phyloP scores from a whole-genome alignment of 2,329 filamentous ascomycete species.

The Xylariaceae sp. region DNA sequence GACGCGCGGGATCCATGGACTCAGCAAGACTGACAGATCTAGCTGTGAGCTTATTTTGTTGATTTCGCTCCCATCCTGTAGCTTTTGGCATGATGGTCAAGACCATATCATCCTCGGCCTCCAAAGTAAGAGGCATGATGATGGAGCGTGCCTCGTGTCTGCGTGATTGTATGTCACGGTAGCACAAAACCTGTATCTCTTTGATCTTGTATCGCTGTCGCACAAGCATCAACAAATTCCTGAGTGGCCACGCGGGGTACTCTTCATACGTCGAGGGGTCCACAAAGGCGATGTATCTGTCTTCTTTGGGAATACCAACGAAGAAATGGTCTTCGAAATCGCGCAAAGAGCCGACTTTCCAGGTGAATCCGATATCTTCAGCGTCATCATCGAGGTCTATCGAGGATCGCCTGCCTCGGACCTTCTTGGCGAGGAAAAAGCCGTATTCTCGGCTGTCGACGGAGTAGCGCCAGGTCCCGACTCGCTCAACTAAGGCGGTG shows the following conservation, averaged over 20 bases:
- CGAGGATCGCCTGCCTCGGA: conserved; percentile 39
- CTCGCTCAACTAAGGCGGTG: conserved; percentile 71
- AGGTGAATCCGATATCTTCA: conserved; percentile 62
- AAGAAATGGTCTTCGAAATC: conserved; percentile 89
- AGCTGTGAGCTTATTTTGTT: conserved; percentile 70
- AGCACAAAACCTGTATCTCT: conserved; percentile 81
- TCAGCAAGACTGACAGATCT: conserved; percentile 79
- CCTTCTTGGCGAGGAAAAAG: conserved; percentile 90
- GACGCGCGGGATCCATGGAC: conserved; percentile 83
- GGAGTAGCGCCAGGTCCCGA: conserved; percentile 83
- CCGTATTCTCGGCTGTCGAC: conserved; percentile 83
- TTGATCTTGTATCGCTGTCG: conserved; percentile 74
- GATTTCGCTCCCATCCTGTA: conserved; percentile 90
- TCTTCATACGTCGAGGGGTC: conserved; percentile 88
- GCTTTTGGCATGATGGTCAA: conserved; percentile 71
- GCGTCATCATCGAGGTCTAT: conserved; percentile 44
- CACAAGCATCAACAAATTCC: conserved; percentile 83
- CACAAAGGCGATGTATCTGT: conserved; percentile 81
- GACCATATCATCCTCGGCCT: conserved; percentile 40
- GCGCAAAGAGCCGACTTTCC: conserved; percentile 73
- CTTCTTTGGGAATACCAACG: conserved; percentile 61
- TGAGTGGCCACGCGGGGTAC: conserved; percentile 86
- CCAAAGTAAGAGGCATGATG: conserved; percentile 64
- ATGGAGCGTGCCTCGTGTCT: conserved; percentile 79
- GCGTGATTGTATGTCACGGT: conserved; percentile 74